Conservation (phyloP, 495 filamentous ascomycete species). For the Aspergillus mulundensis region DNA sequence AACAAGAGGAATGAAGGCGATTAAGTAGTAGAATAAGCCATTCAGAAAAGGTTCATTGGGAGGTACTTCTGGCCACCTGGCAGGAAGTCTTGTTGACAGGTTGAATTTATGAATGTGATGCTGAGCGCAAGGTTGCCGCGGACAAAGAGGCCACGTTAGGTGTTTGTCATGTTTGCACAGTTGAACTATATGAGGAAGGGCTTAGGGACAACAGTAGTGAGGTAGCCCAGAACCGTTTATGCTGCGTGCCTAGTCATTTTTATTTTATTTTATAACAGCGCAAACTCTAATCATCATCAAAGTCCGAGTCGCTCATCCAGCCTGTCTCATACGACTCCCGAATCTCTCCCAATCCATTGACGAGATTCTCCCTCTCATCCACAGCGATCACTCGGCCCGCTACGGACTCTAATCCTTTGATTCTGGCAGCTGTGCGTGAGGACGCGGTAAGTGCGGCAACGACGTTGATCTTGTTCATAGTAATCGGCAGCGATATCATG, state of each 20-base stretch:
- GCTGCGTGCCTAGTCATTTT: too few species aligned
- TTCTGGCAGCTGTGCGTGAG: slow-evolving; percentile 59
- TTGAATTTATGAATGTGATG: slow-evolving; percentile 6
- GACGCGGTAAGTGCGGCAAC: slow-evolving; percentile 69
- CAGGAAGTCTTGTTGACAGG: slow-evolving; percentile 25
- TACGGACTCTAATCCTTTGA: slow-evolving; percentile 62
- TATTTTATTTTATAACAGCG: background rate
- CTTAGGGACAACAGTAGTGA: too few species aligned
- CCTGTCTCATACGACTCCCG: slow-evolving; percentile 86
- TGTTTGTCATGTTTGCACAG: slow-evolving; percentile 19
- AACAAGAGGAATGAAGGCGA: background rate
- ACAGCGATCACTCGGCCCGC: slow-evolving; percentile 57
- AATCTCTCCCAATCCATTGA: slow-evolving; percentile 79
- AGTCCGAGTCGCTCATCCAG: slow-evolving; percentile 81
- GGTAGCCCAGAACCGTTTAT: too few species aligned
- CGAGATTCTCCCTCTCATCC: slow-evolving; percentile 76
- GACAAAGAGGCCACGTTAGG: slow-evolving; percentile 24
- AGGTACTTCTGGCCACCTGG: slow-evolving; percentile 35
- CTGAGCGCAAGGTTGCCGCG: background rate
- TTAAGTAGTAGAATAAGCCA: slow-evolving; percentile 20
- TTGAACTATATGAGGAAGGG: background rate
- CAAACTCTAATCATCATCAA: slow-evolving; percentile 61
- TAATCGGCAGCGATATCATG: slow-evolving; percentile 49
- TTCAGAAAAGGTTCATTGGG: slow-evolving; percentile 16
- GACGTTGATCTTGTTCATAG: slow-evolving; percentile 48